Evolutionary conservation across 177 flowering plant species (phyloP).

Genomic region (Vitis hybrid): DNA sequence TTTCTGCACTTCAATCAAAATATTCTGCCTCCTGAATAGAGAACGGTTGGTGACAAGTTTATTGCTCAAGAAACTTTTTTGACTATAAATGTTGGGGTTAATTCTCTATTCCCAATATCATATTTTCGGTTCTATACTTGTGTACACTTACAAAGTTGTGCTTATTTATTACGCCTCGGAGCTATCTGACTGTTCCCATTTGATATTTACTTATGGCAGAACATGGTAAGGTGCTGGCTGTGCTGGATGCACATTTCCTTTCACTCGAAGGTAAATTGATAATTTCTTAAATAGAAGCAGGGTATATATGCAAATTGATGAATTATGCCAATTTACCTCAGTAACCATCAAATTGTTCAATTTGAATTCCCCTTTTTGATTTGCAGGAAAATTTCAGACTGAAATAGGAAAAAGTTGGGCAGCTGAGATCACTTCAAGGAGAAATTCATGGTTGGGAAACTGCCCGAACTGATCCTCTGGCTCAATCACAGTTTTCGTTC

Average conservation of each 20-base stretch:
- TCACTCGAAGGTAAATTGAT: slow-evolving; percentile 81
- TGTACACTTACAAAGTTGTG: neutral
- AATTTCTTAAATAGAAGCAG: neutral
- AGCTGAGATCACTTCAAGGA: slow-evolving; percentile 76
- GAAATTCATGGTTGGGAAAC: slow-evolving; percentile 48
- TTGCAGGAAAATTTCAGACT: slow-evolving; percentile 90
- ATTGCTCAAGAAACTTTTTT: neutral
- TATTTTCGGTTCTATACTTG: too few species aligned
- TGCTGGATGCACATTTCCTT: slow-evolving; percentile 82
- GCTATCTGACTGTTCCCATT: slow-evolving; percentile 4
- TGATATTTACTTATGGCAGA: slow-evolving; percentile 44
- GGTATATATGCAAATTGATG: too few species aligned
- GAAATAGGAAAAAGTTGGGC: slow-evolving; percentile 94
- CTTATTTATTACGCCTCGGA: neutral
- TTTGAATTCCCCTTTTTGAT: neutral
- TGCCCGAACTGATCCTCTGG: slow-evolving; percentile 19
- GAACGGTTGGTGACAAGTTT: neutral
- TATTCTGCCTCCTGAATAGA: neutral
- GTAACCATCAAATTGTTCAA: too few species aligned
- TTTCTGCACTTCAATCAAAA: neutral
- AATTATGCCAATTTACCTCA: too few species aligned
- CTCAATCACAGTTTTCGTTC: neutral
- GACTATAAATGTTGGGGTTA: neutral
- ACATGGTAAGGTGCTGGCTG: slow-evolving; percentile 67
- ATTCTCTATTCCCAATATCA: too few species aligned